Evolutionary conservation across 306 rosid species (phyloP), one percentile per base, ranked within the genome.

Genomic region (Acmispon strigosus): DNA sequence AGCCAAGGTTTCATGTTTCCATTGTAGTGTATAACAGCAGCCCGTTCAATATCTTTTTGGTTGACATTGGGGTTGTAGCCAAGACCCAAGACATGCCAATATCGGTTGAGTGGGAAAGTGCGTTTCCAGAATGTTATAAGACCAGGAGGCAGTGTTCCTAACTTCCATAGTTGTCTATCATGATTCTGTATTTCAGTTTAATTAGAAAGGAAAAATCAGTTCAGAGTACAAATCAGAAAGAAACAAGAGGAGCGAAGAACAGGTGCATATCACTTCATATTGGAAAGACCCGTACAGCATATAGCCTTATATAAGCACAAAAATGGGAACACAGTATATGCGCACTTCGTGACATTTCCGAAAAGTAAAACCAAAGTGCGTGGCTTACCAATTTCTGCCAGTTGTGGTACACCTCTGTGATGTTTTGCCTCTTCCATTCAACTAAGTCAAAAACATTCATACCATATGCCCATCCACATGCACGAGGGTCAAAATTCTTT

Each of bases 381-480:
- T 58, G 9, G n/a, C 76, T 81, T 83, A 94, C 98, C 95, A 94
- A 90, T 71, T 87, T 89, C 83, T 94, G 98, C 98, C 98, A 94
- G 68, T 83, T 64, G 87, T 94, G 97, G 76, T 94, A 94, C 80
- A 89, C 85, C 64, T 84, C 91, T 3, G 97, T 94, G 84, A 89
- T 86, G 80, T 87, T 87, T 84, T 94, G 98, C 82, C 86, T 86
- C 92, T 83, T 89, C 98, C 98, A 94, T 82, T 87, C 86, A 17
- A 76, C 81, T 80, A 94, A 83, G 81, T 94, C 97, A 78, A 91
- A 94, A 78, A 94, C 72, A 84, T 94, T 94, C 99, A 94, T 94
- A 68, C 99, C 99, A 66, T 90, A 94, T 24, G 98, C 98, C 98
- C 99, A 94, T 68, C 99, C 97, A 83, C 99, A 94, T 52, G 99